Percentiles rank a stretch among this genome's conserved stretches.
phyloP scores from a whole-genome alignment of 768 basidiomycete genomes.

The Panellus pusillus region DNA sequence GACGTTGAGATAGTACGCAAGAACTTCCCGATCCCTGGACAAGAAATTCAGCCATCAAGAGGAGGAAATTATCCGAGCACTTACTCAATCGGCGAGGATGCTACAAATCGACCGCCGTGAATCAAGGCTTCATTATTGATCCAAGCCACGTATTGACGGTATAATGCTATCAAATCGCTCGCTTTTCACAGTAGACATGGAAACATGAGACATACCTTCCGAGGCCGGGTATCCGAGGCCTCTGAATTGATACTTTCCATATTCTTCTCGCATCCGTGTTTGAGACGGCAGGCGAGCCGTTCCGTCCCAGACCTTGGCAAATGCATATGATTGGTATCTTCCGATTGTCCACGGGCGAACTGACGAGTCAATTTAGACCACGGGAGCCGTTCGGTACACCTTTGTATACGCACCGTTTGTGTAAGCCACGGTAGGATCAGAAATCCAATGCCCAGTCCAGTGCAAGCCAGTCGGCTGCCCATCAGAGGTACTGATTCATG shows the following conservation, averaged over 20 bases:
- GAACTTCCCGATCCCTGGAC: too few relatives aligned
- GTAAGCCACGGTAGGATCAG: constrained; percentile 35
- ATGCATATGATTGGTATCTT: constrained; percentile 25
- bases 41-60: too few relatives aligned
- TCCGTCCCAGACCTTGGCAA: constrained; percentile 29
- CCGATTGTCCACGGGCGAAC: constrained; percentile 27
- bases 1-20: too few relatives aligned
- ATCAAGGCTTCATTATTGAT: constrained; percentile 27
- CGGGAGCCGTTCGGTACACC: too few relatives aligned
- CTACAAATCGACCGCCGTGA: too few relatives aligned
- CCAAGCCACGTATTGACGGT: constrained; percentile 28
- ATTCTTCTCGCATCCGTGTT: constrained; percentile 21
- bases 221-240: constrained; percentile 19
- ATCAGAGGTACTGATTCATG: constrained; percentile 7
- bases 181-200: not conserved
- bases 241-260: constrained; percentile 20
- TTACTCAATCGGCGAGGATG: too few relatives aligned
- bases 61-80: too few relatives aligned
- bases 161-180: constrained; percentile 11
- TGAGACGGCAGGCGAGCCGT: constrained; percentile 25
- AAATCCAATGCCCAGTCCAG: constrained; percentile 33
- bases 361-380: not conserved
- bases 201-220: constrained; percentile 14
- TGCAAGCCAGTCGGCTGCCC: constrained; percentile 22
- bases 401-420: constrained; percentile 11